Base-by-base conservation (phyloP, 1,284 basidiomycete species). In the Gymnopus androsaceus region DNA sequence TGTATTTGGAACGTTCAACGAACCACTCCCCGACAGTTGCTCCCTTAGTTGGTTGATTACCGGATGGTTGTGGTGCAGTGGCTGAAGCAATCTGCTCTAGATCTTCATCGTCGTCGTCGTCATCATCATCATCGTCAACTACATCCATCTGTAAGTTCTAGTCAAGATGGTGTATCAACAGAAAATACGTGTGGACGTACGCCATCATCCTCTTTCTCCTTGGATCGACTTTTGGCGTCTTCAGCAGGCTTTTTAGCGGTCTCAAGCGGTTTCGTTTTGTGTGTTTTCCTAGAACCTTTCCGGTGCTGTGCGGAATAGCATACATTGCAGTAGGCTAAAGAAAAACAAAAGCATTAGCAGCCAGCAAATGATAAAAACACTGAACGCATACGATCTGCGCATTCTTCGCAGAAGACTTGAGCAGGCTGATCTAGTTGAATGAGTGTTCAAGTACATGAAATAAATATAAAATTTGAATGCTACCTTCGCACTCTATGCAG, bases 401-500 rank as follows among this genome's bases (percentile, higher is more conserved):
- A 92, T 9, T 79, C 76, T 65, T 87, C 83, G 63, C 90, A 92
- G 48, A 75, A 69, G 15, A 92, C 64, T 64, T 90, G 82, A 7
- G 88, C 87, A 54, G 90, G 89, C 70, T 92, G 90, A 74, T 92
- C 90, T 92, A 64, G 40, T 25, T 5, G 19, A 14, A 51, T 2
- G 7, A 27, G 34, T 41, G 21, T 42, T 49, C 23, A 34, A 17
- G 42, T 17, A 41, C 45, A 46, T 12, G 23, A 25, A 7, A 17
- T 23, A 14, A 15, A 46, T 7, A 30, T 30, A 8, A 2, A 33
- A 14, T 31, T 12, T 47, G 21, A 19, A 31, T 19, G 67, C 78
- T 61, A 90, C 90, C 90, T 82, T 92, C 90, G 66, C 90, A 92
- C 68, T 92, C 90, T 52, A 91, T 70, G 61, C 90, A 92, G 65